Conservation (phyloP, 441 rosid species). For the Euphorbia schlechtendalii region DNA sequence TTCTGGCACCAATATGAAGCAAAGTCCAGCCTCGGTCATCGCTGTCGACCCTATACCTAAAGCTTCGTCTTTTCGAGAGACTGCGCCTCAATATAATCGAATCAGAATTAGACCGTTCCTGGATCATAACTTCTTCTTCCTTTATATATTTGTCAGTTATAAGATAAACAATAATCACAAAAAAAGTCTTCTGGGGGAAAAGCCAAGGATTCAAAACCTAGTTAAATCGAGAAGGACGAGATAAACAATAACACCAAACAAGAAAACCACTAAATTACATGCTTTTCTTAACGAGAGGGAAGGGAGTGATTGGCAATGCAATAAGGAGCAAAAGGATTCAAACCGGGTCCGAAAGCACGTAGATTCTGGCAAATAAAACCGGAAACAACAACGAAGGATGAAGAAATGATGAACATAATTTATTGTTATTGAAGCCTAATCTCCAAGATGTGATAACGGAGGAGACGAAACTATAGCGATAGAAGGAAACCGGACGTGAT, state of each 20-base stretch:
- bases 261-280: slow-evolving; percentile 19
- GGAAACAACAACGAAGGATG: slow-evolving; percentile 36
- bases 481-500: slow-evolving; percentile 11
- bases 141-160: not conserved
- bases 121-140: slow-evolving; percentile 30
- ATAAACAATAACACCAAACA: not conserved
- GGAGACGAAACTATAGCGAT: not conserved
- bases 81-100: slow-evolving; percentile 35
- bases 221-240: slow-evolving; percentile 4
- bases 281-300: slow-evolving; percentile 44
- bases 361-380: slow-evolving; percentile 40
- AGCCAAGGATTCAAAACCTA: not conserved
- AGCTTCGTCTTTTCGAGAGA: slow-evolving; percentile 49
- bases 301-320: slow-evolving; percentile 72
- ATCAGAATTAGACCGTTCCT: slow-evolving; percentile 30
- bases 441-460: too few relatives aligned
- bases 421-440: not conserved
- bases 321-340: slow-evolving; percentile 81
- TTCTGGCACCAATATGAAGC: slow-evolving; percentile 70
- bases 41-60: slow-evolving; percentile 36
- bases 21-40: slow-evolving; percentile 90
- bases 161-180: slow-evolving; percentile 8
- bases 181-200: not conserved
- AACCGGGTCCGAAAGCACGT: slow-evolving; percentile 73
- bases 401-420: slow-evolving; percentile 45